Conservation (phyloP, 2,329 filamentous ascomycete species). For the Colletotrichum tropicale region DNA sequence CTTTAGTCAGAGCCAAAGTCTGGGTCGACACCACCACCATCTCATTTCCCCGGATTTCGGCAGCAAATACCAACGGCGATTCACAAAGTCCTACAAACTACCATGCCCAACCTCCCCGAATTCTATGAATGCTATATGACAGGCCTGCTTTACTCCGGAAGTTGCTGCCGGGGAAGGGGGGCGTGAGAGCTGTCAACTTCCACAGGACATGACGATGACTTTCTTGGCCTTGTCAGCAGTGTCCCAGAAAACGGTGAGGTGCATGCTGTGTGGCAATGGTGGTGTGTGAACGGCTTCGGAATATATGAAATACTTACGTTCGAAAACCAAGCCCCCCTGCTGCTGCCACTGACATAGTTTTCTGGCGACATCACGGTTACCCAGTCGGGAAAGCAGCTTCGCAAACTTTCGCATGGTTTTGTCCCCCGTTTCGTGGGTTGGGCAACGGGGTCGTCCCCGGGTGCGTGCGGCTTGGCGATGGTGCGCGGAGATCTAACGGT, state of each 20-base stretch:
- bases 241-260: background rate
- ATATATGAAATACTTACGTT: background rate
- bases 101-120: background rate
- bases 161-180: background rate
- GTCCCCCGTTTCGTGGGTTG: background rate
- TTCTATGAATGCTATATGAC: background rate
- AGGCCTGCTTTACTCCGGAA: background rate
- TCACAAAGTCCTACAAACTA: background rate
- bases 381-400: background rate
- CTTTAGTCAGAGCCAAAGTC: background rate
- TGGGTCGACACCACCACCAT: background rate
- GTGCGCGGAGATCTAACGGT: background rate
- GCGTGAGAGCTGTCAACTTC: background rate
- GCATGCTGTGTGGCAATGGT: background rate
- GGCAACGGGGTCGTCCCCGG: background rate
- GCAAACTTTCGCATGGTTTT: background rate
- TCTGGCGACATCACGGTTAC: background rate
- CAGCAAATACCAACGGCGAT: background rate
- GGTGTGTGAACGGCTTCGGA: background rate
- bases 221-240: background rate
- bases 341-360: background rate
- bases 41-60: background rate
- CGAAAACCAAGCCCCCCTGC: background rate
- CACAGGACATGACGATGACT: background rate
- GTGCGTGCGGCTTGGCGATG: background rate